These are phyloP conservation scores for Agrocybe pediades DNA, from an alignment of 768 basidiomycete species.

Conservation along the genomic window DNA sequence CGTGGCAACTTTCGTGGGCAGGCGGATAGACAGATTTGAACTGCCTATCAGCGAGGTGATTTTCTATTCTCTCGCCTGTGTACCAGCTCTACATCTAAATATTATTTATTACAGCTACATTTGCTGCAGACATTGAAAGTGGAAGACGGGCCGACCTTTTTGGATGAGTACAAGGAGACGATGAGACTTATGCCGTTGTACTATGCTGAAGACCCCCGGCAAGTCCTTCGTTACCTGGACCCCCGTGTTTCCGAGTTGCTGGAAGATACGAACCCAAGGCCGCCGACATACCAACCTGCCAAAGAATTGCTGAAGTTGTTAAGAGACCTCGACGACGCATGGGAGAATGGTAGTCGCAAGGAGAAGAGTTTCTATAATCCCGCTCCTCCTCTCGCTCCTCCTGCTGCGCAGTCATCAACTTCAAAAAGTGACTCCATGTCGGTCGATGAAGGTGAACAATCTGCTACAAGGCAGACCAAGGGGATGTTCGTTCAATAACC, in stretches of 20 bases:
- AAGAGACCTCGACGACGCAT: constrained; percentile 47
- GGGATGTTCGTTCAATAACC: constrained; percentile 11
- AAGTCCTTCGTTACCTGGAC: constrained; percentile 40
- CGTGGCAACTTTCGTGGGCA: constrained; percentile 46
- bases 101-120: constrained; percentile 40
- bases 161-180: constrained; percentile 50
- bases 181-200: constrained; percentile 53
- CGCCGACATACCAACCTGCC: constrained; percentile 45
- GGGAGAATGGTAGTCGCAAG: constrained; percentile 27
- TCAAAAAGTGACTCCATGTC: background rate
- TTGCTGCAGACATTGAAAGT: constrained; percentile 54
- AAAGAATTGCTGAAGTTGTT: constrained; percentile 51
- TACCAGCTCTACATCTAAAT: background rate
- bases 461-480: constrained; percentile 7
- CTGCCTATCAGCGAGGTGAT: constrained; percentile 52
- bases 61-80: constrained; percentile 16
- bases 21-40: constrained; percentile 37
- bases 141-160: constrained; percentile 37
- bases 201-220: constrained; percentile 42
- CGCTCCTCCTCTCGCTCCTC: background rate
- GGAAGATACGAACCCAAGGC: constrained; percentile 43
- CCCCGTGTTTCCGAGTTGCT: constrained; percentile 50
- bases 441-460: background rate
- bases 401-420: background rate
- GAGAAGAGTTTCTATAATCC: background rate